Evolutionary conservation across 768 basidiomycete species (phyloP).

Genomic region (Suillus decipiens): DNA sequence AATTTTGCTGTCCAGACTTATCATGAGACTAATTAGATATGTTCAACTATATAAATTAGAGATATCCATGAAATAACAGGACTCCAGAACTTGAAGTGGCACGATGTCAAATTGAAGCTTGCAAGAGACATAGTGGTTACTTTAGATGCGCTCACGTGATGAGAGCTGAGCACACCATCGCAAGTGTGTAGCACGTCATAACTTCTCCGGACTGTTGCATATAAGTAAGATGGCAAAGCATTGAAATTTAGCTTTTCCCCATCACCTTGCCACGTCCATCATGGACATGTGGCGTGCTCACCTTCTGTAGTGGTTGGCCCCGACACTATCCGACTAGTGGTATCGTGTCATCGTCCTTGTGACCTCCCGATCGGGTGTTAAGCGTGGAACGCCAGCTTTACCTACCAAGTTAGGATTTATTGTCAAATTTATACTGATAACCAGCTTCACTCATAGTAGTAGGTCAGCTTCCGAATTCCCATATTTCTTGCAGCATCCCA

Average conservation of each 20-base stretch:
- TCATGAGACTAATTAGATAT: background rate
- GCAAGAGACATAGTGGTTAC: too few species aligned
- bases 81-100: background rate
- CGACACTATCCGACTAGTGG: too few species aligned
- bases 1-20: background rate
- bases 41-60: background rate
- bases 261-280: background rate
- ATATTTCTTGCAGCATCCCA: background rate
- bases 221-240: conserved; percentile 18
- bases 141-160: conserved; percentile 26
- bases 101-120: too few species aligned
- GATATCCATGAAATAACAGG: too few species aligned
- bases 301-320: too few species aligned
- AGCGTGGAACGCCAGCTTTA: background rate
- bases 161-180: conserved; percentile 35
- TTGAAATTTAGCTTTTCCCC: background rate
- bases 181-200: conserved; percentile 22
- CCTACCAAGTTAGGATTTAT: background rate
- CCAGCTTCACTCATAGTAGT: too few species aligned
- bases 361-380: too few species aligned
- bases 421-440: background rate
- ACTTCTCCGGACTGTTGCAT: conserved; percentile 13
- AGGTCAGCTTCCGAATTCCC: too few species aligned
- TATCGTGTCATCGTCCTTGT: too few species aligned
- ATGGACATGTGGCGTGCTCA: background rate